Evolutionary conservation across 1,284 basidiomycete species (phyloP), one percentile per base, ranked within the genome.

Genomic region (Microbotryum scabiosae): DNA sequence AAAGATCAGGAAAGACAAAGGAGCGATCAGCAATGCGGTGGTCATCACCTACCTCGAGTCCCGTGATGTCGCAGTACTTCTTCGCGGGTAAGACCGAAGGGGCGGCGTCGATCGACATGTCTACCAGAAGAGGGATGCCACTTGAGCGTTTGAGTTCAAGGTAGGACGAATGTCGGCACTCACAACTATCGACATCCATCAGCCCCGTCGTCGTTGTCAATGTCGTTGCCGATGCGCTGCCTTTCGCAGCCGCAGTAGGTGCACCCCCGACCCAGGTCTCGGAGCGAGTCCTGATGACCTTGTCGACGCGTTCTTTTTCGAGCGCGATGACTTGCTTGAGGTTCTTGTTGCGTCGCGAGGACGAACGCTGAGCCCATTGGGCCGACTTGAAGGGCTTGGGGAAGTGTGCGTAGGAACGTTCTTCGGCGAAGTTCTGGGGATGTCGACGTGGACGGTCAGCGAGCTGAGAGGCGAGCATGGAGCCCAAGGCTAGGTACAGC

Each of bases 61-160:
- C 79, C 0, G 79, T 80, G 54, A 80, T 74, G 64, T 80, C 79
- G 73, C 79, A 80, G 71, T 79, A 79, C 64, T 76, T 78, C 64
- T 77, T 78, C 3, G 75, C 62, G 2, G 77, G 77, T 4, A 77
- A 63, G 16, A 69, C 46, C 21, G 67, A 69, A 49, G 67, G 67
- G 6, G 67, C 64, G 10, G 66, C 65, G 54, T 67, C 63, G 53
- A 62, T 55, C 18, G 59, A 55, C 30, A 59, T 52, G 51, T 64
- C 65, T 67, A 49, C 28, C 25, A n/a, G 10, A 9, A 49, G 26
- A 49, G 26, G 20, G 47, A 41, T 41, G 12, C 4, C 36, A 12
- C 36, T 12, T 41, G 14, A 41, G 36, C 16, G 36, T 12, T 12
- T 41, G 14, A 4, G 36, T 41, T 18, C 12, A 12, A 41, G 12